These are phyloP conservation scores for Nannizziopsis arthrosporioides DNA, from an alignment of 2,329 filamentous ascomycete genomes.

Conservation along the genomic window DNA sequence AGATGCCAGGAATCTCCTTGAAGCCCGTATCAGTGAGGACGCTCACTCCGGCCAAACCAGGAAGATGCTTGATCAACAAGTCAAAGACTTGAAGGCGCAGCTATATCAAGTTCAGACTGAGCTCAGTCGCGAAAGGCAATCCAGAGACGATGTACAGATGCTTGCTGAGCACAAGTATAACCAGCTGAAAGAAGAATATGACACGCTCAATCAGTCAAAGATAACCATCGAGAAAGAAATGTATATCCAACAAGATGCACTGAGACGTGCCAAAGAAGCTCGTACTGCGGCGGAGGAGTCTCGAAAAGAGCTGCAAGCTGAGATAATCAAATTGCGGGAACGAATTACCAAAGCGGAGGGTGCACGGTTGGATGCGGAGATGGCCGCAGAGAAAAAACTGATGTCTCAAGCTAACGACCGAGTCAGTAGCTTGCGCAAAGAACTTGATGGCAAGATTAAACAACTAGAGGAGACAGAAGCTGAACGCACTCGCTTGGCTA, in stretches of 20 bases:
- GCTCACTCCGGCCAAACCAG: constrained; percentile 70
- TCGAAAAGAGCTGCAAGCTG: constrained; percentile 75
- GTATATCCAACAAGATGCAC: constrained; percentile 85
- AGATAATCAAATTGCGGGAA: constrained; percentile 69
- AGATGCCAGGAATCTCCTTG: constrained; percentile 74
- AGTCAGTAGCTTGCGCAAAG: constrained; percentile 62
- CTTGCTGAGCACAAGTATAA: constrained; percentile 81
- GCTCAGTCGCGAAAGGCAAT: constrained; percentile 81
- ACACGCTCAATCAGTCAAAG: constrained; percentile 81
- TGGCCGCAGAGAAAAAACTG: constrained; percentile 67
- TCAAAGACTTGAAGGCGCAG: constrained; percentile 74
- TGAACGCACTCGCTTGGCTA: constrained; percentile 64
- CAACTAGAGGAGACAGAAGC: constrained; percentile 67
- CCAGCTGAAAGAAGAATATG: constrained; percentile 71
- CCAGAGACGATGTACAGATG: constrained; percentile 82
- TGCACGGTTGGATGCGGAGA: constrained; percentile 69
- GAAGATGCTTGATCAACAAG: constrained; percentile 73
- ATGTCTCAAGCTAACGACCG: constrained; percentile 67
- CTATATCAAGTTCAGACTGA: constrained; percentile 78
- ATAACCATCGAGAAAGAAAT: constrained; percentile 97
- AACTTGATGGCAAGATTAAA: constrained; percentile 67
- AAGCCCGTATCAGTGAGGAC: constrained; percentile 82
- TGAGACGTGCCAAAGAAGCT: constrained; percentile 74
- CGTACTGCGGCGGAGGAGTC: constrained; percentile 70
- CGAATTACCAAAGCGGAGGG: constrained; percentile 79